phyloP scores from a whole-genome alignment of 352 stramenopile species.

The Phytophthora litchii region DNA sequence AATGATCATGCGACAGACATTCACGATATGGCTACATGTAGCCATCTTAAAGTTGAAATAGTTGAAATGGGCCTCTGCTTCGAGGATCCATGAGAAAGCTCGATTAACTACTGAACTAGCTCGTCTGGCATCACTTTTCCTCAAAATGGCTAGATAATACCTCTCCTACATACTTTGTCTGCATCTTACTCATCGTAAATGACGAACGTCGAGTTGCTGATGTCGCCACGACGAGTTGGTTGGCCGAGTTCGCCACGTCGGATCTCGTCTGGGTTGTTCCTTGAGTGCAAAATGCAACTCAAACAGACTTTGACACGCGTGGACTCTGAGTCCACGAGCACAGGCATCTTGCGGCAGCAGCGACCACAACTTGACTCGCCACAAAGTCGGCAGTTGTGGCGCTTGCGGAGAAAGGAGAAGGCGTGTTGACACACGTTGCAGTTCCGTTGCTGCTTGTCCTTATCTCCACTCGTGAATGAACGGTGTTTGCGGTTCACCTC shows the following conservation, averaged over 20 bases:
- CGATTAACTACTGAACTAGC: slow-evolving; percentile 25
- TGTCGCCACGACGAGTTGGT: slow-evolving; percentile 37
- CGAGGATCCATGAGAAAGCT: slow-evolving; percentile 3
- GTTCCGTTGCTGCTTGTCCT: slow-evolving; percentile 47
- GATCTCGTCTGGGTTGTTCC: slow-evolving; percentile 68
- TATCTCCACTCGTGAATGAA: slow-evolving; percentile 48
- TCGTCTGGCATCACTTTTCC: background rate
- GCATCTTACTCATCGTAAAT: slow-evolving; percentile 60
- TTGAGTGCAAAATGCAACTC: slow-evolving; percentile 74
- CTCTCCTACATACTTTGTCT: slow-evolving; percentile 2
- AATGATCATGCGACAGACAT: background rate
- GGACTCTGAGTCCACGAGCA: slow-evolving; percentile 65
- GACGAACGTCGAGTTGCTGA: slow-evolving; percentile 70
- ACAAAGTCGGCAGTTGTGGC: slow-evolving; percentile 79
- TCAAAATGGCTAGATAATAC: slow-evolving; percentile 9
- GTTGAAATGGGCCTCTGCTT: slow-evolving; percentile 16
- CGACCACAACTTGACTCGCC: slow-evolving; percentile 70
- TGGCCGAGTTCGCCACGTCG: slow-evolving; percentile 33
- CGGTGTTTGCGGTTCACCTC: slow-evolving; percentile 35
- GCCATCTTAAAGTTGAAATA: too few relatives aligned
- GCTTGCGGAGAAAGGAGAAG: slow-evolving; percentile 82
- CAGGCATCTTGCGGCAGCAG: slow-evolving; percentile 74
- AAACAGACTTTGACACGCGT: slow-evolving; percentile 79
- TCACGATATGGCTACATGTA: slow-evolving; percentile 22
- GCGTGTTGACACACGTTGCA: slow-evolving; percentile 69